A percentile compares a stretch with the other conserved stretches of the same genome.
Evolutionary conservation across 306 rosid species (phyloP).

Genomic region (Albizia julibrissin): DNA sequence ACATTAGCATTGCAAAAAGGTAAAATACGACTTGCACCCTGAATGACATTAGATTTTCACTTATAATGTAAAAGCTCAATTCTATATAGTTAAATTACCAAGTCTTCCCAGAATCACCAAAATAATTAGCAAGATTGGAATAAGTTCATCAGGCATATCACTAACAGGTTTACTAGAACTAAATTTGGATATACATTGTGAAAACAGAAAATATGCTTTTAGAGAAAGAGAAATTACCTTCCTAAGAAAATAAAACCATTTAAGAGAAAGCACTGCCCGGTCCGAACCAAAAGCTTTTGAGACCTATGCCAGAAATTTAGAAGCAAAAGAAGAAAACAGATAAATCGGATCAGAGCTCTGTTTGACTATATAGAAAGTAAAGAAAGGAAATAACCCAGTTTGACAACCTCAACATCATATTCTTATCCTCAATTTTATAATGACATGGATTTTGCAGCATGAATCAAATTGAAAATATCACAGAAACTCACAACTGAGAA

Average conservation of each 20-base stretch:
- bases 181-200: not conserved
- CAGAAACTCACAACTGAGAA: not conserved
- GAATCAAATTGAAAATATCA: not conserved
- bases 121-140: not conserved
- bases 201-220: not conserved
- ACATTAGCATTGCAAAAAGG: not conserved
- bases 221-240: slow-evolving; percentile 47
- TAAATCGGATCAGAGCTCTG: not conserved
- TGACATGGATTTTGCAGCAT: not conserved
- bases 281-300: slow-evolving; percentile 60
- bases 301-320: slow-evolving; percentile 46
- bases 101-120: not conserved
- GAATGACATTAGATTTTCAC: not conserved
- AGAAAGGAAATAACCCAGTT: not conserved
- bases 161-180: not conserved
- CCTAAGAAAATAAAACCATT: slow-evolving; percentile 91
- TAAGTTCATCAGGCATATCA: not conserved
- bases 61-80: not conserved
- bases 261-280: slow-evolving; percentile 88
- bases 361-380: not conserved
- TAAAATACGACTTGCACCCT: not conserved
- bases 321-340: not conserved
- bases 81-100: not conserved
- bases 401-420: not conserved
- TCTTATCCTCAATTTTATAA: not conserved